These are phyloP conservation scores for Magnusiomyces clavatus DNA, from an alignment of 1,139 yeast genomes.

Conservation along the genomic window DNA sequence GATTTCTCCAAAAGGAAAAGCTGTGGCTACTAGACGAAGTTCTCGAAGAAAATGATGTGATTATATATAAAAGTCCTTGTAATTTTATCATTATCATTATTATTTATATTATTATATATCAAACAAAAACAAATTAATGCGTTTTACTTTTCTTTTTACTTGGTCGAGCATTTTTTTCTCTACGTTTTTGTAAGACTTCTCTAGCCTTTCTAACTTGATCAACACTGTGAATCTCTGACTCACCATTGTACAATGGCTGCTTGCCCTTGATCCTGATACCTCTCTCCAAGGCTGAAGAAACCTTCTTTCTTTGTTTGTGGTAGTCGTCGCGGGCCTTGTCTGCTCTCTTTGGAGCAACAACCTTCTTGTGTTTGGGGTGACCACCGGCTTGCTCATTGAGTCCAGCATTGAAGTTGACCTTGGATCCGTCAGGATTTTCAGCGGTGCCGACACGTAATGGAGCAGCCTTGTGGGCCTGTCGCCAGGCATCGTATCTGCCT, in stretches of 20 bases:
- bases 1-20: slow-evolving; percentile 12
- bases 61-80: not conserved
- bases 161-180: slow-evolving; percentile 88
- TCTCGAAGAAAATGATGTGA: slow-evolving; percentile 18
- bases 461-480: slow-evolving; percentile 54
- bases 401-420: slow-evolving; percentile 27
- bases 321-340: slow-evolving; percentile 86
- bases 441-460: slow-evolving; percentile 46
- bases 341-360: slow-evolving; percentile 79
- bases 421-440: slow-evolving; percentile 32
- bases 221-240: slow-evolving; percentile 55
- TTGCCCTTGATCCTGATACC: slow-evolving; percentile 69
- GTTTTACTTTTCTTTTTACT: slow-evolving; percentile 34
- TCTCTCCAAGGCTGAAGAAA: slow-evolving; percentile 67
- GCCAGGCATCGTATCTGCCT: slow-evolving; percentile 92
- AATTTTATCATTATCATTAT: not conserved
- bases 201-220: slow-evolving; percentile 79
- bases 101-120: not conserved
- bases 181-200: slow-evolving; percentile 57
- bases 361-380: slow-evolving; percentile 52
- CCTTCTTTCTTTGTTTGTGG: slow-evolving; percentile 74
- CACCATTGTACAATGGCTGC: slow-evolving; percentile 14
- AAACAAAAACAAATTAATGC: not conserved
- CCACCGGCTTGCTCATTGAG: slow-evolving; percentile 35
- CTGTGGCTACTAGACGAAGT: slow-evolving; percentile 15